Evolutionary conservation across 331 rosid genomes (phyloP), one percentile per base, ranked within the genome.

Genomic region (Malus hybrid): DNA sequence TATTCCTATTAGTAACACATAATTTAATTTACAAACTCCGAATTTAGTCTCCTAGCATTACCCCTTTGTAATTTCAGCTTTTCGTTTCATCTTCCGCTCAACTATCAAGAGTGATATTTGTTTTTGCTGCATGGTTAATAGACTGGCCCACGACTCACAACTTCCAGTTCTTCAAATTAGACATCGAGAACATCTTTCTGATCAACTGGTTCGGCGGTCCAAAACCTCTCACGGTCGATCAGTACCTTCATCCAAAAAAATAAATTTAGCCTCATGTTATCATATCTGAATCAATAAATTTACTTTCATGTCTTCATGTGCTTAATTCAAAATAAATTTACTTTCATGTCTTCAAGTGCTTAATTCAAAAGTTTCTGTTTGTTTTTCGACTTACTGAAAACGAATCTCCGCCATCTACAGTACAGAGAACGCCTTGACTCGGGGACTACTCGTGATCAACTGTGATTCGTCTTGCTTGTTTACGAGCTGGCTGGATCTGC

Each of bases 201-300:
- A 89, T 90, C 10, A 80, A 90, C 82, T 90, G 93, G 96, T 92
- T 87, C 54, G 99, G 97, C 52, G 96, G 97, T 66, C 90, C 97
- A n/a, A 94, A 92, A 83, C 97, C 97, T 70, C 82, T 94, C 74
- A 79, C 92, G 0, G 84, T 85, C 70, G 91, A 90, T 33, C 79
- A 91, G 74, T 94, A 91, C 80, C 85, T 91, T 7, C 89, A 89
- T 68, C 70, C 70, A 42, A 42, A 42, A 10, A 42, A 42, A 42
- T 42, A 42, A 19, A 3, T 67, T 27, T 79, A 42, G 67, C 36
- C 50, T 69, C 65, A 22, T 34, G 13, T 65, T 52, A 24, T 72
- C 44, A 20, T 50, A 65, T 71, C 3, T 31, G 56, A 75, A 83
- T 33, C 2, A 24, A 69, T 16, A 39, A 42, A 46, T 44, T 24